phyloP scores from a whole-genome alignment of 2,329 filamentous ascomycete genomes.

The Trichoderma sp. region DNA sequence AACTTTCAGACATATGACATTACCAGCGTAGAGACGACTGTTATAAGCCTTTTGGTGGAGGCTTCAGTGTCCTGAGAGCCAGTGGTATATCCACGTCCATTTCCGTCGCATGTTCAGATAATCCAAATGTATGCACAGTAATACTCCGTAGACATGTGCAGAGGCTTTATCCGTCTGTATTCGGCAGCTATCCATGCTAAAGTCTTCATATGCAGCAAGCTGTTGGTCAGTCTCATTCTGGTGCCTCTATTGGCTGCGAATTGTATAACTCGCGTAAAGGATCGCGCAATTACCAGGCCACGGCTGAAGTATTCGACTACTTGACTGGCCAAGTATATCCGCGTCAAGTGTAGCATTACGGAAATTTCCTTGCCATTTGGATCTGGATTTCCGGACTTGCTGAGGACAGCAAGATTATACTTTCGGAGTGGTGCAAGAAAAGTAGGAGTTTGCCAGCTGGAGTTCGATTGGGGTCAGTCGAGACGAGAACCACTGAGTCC shows the following conservation, averaged over 20 bases:
- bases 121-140: conserved; percentile 51
- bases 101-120: conserved; percentile 43
- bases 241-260: conserved; percentile 44
- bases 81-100: conserved; percentile 12
- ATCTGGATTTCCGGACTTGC: conserved; percentile 26
- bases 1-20: conserved; percentile 57
- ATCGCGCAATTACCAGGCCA: conserved; percentile 55
- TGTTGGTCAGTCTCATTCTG: conserved; percentile 48
- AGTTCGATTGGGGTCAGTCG: conserved; percentile 42
- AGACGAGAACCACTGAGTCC: conserved; percentile 58
- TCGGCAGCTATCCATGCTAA: conserved; percentile 53
- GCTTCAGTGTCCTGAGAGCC: conserved; percentile 32
- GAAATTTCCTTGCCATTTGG: conserved; percentile 53
- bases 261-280: conserved; percentile 55
- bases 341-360: conserved; percentile 64
- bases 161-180: conserved; percentile 55
- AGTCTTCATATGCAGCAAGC: conserved; percentile 55
- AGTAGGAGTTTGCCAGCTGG: conserved; percentile 45
- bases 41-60: conserved; percentile 43
- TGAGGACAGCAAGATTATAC: conserved; percentile 32
- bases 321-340: conserved; percentile 54
- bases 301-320: conserved; percentile 53
- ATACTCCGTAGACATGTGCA: conserved; percentile 54
- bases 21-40: conserved; percentile 56
- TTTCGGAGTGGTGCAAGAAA: conserved; percentile 64